phyloP scores from a whole-genome alignment of 345 rosid species.

The Aethionema arabicum region DNA sequence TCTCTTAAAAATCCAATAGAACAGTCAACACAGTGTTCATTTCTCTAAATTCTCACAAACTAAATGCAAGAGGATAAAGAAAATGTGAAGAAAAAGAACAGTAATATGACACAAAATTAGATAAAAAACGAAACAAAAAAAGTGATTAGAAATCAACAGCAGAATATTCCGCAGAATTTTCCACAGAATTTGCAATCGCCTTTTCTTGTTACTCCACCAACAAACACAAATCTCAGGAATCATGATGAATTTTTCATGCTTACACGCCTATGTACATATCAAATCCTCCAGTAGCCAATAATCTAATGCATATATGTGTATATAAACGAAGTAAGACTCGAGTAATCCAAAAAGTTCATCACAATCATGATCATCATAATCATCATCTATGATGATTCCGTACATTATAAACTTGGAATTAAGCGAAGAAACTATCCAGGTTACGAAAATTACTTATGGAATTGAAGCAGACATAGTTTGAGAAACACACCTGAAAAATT shows the following conservation, averaged over 20 bases:
- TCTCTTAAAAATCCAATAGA: constrained; percentile 10
- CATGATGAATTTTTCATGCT: neutral
- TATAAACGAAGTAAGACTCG: neutral
- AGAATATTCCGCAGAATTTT: no score
- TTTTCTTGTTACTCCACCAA: no score
- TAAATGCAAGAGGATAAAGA: constrained; percentile 1
- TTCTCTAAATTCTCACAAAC: neutral
- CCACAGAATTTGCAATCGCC: no score
- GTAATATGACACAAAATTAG: no score
- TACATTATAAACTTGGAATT: no score
- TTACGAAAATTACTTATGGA: no score
- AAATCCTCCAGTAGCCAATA: neutral
- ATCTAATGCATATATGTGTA: neutral
- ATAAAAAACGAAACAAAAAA: no score
- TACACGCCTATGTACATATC: neutral
- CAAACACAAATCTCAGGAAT: neutral
- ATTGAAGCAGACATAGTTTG: neutral
- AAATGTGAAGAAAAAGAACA: neutral
- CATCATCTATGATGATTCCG: no score
- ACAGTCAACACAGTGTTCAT: neutral
- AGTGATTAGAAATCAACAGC: no score
- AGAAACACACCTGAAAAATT: constrained; percentile 27
- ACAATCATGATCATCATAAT: no score
- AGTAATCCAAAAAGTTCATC: neutral
- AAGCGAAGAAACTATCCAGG: no score